Conservation (phyloP, 1,284 basidiomycete species). For the Veloporphyrellus conicus region DNA sequence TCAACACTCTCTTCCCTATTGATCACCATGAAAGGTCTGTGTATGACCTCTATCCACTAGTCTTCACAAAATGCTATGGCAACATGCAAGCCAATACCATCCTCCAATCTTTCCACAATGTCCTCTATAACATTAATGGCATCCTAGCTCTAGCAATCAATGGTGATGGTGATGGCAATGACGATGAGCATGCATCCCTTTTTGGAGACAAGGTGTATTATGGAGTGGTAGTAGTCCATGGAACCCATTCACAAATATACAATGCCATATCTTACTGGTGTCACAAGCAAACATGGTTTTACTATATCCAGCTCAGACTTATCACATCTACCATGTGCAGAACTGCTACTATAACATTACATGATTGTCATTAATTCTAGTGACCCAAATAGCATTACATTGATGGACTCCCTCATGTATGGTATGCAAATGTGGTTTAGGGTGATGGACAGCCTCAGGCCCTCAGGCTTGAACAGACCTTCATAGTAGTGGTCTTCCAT, state of each 20-base stretch:
- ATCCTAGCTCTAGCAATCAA: neutral
- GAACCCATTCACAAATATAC: constrained; percentile 1
- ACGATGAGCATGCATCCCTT: neutral
- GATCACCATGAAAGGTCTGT: neutral
- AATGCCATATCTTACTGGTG: constrained; percentile 2
- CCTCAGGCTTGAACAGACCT: neutral
- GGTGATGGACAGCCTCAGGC: neutral
- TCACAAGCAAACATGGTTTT: neutral
- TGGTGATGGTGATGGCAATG: neutral
- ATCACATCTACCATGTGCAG: too few species aligned
- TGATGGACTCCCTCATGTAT: neutral
- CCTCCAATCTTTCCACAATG: neutral
- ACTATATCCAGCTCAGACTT: constrained; percentile 3
- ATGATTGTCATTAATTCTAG: neutral
- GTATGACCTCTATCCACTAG: constrained; percentile 2
- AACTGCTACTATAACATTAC: neutral
- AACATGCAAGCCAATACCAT: constrained; percentile 3
- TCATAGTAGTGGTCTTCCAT: neutral
- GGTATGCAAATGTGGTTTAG: neutral
- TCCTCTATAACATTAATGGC: neutral
- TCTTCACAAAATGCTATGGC: neutral
- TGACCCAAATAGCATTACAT: neutral
- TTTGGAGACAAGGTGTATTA: too few species aligned
- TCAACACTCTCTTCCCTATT: neutral
- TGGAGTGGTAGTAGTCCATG: too few species aligned